phyloP scores from a whole-genome alignment of 2,329 filamentous ascomycete genomes.

The Furcasterigmium furcatum region DNA sequence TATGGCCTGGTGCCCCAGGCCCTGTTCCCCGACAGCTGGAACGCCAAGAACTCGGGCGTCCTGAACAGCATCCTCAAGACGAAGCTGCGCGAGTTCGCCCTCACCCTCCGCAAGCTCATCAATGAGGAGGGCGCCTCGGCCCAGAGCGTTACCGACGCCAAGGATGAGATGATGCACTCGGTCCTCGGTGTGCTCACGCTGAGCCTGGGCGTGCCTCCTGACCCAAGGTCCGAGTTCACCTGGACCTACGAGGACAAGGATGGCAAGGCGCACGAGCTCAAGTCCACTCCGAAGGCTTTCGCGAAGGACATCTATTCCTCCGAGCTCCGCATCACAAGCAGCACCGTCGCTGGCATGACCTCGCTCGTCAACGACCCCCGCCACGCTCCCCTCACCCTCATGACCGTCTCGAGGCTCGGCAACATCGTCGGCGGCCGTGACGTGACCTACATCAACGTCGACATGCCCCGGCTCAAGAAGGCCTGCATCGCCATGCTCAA shows the following conservation, averaged over 20 bases:
- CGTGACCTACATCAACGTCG: slow-evolving; percentile 80
- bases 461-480: slow-evolving; percentile 67
- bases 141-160: slow-evolving; percentile 45
- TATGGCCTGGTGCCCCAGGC: slow-evolving; percentile 84
- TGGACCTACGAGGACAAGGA: slow-evolving; percentile 78
- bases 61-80: slow-evolving; percentile 76
- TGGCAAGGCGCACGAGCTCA: slow-evolving; percentile 60
- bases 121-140: slow-evolving; percentile 23
- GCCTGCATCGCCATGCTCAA: slow-evolving; percentile 76
- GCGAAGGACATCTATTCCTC: slow-evolving; percentile 63
- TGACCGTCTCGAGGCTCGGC: slow-evolving; percentile 76
- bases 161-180: slow-evolving; percentile 74
- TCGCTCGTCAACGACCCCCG: slow-evolving; percentile 84
- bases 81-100: slow-evolving; percentile 81
- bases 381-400: slow-evolving; percentile 66
- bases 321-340: slow-evolving; percentile 55
- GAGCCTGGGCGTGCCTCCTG: slow-evolving; percentile 76
- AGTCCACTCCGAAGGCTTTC: slow-evolving; percentile 67
- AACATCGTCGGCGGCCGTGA: slow-evolving; percentile 76
- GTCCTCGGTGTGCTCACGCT: slow-evolving; percentile 80
- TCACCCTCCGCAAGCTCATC: slow-evolving; percentile 64
- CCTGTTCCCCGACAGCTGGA: slow-evolving; percentile 80
- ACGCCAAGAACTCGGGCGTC: slow-evolving; percentile 65
- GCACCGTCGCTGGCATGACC: slow-evolving; percentile 66
- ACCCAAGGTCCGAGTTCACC: slow-evolving; percentile 63